Conservation (phyloP, 768 basidiomycete genomes). For the Sarcodon aspratus region DNA sequence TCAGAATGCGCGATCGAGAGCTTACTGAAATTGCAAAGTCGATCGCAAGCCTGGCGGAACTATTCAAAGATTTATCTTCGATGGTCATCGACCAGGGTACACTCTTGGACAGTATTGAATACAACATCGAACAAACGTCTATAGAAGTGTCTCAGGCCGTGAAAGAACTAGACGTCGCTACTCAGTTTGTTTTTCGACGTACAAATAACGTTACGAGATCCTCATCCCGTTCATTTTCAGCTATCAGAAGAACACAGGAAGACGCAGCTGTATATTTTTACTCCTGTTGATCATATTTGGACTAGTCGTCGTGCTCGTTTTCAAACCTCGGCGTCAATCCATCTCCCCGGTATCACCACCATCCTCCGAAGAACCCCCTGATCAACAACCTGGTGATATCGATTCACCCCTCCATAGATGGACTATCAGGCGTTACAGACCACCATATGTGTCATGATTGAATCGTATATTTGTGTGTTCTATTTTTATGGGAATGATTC, state of each 20-base stretch:
- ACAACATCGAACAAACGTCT: constrained; percentile 91
- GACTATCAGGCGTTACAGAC: not conserved
- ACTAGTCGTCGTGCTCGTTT: constrained; percentile 78
- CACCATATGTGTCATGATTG: not conserved
- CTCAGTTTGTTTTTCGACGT: constrained; percentile 39
- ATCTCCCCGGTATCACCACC: constrained; percentile 16
- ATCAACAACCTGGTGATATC: not conserved
- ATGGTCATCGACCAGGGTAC: constrained; percentile 98
- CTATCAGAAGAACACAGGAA: constrained; percentile 90
- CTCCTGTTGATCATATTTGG: constrained; percentile 84
- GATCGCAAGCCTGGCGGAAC: constrained; percentile 83
- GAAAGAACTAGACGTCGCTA: constrained; percentile 73
- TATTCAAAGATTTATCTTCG: constrained; percentile 90
- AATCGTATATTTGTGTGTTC: too few species aligned
- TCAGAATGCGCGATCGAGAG: constrained; percentile 50
- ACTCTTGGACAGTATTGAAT: constrained; percentile 91
- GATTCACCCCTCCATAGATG: not conserved
- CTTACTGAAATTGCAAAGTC: constrained; percentile 85
- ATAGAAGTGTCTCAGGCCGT: constrained; percentile 75
- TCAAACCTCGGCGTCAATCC: constrained; percentile 69
- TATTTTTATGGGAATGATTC: too few species aligned
- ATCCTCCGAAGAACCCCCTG: not conserved
- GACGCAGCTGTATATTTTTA: constrained; percentile 88
- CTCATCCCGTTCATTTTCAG: constrained; percentile 24
- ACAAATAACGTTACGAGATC: not conserved